A percentile compares a stretch with the other conserved stretches of the same genome.
Evolutionary conservation across 2,329 filamentous ascomycete species (phyloP).

Genomic region (Sclerotinia subarctica): DNA sequence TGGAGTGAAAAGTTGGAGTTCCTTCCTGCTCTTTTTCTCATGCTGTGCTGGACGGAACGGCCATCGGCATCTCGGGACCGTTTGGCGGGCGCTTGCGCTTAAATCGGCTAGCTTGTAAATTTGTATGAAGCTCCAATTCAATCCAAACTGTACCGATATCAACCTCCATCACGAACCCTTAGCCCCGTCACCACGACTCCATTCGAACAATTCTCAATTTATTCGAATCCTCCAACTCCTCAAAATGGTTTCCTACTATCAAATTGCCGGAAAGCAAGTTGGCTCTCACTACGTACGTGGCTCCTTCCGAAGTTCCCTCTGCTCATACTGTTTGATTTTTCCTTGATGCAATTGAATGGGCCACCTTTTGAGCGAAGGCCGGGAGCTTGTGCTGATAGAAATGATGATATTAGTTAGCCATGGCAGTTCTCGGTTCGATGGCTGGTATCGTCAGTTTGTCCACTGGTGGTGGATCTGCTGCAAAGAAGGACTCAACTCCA

Average conservation of each 20-base stretch:
- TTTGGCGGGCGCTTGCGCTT: constrained; percentile 18
- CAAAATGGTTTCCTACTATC: constrained; percentile 39
- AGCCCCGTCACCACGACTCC: constrained; percentile 4
- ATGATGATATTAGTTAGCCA: constrained; percentile 34
- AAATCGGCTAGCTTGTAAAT: constrained; percentile 20
- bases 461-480: constrained; percentile 32
- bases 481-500: constrained; percentile 35
- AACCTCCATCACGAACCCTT: constrained; percentile 6
- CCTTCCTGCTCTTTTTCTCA: not conserved
- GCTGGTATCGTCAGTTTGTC: constrained; percentile 25
- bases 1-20: no score
- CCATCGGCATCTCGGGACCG: constrained; percentile 10
- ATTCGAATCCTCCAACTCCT: constrained; percentile 13
- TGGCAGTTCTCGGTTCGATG: constrained; percentile 34
- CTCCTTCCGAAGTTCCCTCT: not conserved
- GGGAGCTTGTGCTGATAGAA: constrained; percentile 25
- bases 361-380: not conserved
- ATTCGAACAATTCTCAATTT: not conserved
- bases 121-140: constrained; percentile 14
- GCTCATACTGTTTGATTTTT: constrained; percentile 25
- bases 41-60: not conserved
- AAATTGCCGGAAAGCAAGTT: constrained; percentile 38
- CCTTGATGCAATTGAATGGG: constrained; percentile 22
- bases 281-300: constrained; percentile 39
- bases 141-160: not conserved